phyloP scores from a whole-genome alignment of 345 rosid genomes.

The Brassica cretica region DNA sequence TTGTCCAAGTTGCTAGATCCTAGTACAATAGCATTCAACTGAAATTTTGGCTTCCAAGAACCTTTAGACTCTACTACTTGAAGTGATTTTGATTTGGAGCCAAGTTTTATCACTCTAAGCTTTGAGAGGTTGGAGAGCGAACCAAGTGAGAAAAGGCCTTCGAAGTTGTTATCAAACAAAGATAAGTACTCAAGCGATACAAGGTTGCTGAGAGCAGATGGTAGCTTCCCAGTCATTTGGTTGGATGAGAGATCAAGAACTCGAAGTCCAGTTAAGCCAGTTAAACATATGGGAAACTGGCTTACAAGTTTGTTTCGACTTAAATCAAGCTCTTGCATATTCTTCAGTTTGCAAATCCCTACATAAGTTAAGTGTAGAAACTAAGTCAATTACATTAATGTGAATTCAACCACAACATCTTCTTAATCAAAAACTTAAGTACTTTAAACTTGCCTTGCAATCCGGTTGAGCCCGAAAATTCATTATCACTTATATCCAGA shows the following conservation, averaged over 20 bases:
- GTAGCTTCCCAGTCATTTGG: neutral
- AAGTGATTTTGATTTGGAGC: neutral
- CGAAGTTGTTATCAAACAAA: constrained; percentile 7
- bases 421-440: neutral
- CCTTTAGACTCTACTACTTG: neutral
- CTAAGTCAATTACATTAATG: neutral
- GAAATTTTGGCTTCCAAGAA: constrained; percentile 22
- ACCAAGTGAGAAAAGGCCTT: constrained; percentile 15
- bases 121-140: constrained; percentile 9
- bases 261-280: neutral
- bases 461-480: neutral
- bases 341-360: constrained; percentile 21
- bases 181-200: constrained; percentile 23
- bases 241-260: constrained; percentile 25
- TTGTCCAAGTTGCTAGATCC: neutral
- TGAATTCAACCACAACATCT: neutral
- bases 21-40: constrained; percentile 10
- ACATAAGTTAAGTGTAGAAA: neutral
- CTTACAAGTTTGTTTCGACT: constrained; percentile 1
- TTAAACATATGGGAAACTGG: constrained; percentile 6
- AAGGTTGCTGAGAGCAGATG: constrained; percentile 4
- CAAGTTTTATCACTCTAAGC: constrained; percentile 7
- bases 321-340: constrained; percentile 20
- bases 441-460: constrained; percentile 14
- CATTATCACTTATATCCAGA: constrained; percentile 16